These are phyloP conservation scores for Phytophthora sojae DNA, from an alignment of 352 stramenopile species.

Conservation along the genomic window DNA sequence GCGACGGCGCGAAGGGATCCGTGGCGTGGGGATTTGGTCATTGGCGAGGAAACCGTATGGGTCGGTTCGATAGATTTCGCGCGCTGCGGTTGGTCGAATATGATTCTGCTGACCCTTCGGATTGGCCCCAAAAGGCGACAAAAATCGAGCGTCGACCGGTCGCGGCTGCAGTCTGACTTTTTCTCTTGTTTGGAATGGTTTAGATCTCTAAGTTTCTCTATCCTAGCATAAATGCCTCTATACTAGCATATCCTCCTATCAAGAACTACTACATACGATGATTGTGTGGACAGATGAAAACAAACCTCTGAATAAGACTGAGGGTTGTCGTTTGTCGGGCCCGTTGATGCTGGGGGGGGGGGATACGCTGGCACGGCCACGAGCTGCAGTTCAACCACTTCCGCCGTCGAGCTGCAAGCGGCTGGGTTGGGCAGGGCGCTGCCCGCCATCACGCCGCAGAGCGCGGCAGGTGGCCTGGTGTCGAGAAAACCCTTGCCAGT, in stretches of 20 bases:
- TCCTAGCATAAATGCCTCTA: too few species aligned
- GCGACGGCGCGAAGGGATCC: conserved; percentile 21
- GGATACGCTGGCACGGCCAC: not conserved
- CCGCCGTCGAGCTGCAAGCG: conserved; percentile 8
- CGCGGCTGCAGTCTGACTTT: conserved; percentile 9
- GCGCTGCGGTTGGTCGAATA: conserved; percentile 4
- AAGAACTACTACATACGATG: too few species aligned
- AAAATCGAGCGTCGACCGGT: conserved; percentile 26
- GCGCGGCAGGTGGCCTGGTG: not conserved
- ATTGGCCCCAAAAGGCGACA: conserved; percentile 30
- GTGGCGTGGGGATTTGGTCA: conserved; percentile 1
- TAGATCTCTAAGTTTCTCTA: too few species aligned
- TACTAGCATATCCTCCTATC: too few species aligned
- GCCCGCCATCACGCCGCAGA: not conserved
- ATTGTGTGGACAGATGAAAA: too few species aligned
- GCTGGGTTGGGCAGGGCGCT: conserved; percentile 3
- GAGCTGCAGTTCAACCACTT: conserved; percentile 16
- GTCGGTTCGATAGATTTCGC: conserved; percentile 18
- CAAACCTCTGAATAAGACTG: not conserved
- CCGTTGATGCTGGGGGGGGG: not conserved
- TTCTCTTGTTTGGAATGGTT: not conserved
- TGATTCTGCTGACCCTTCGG: conserved; percentile 7
- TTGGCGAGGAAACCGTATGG: conserved; percentile 19
- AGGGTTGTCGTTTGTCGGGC: not conserved
- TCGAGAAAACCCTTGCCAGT: not conserved